Conservation (phyloP, 768 basidiomycete species). For the Tylopilus intermedius region DNA sequence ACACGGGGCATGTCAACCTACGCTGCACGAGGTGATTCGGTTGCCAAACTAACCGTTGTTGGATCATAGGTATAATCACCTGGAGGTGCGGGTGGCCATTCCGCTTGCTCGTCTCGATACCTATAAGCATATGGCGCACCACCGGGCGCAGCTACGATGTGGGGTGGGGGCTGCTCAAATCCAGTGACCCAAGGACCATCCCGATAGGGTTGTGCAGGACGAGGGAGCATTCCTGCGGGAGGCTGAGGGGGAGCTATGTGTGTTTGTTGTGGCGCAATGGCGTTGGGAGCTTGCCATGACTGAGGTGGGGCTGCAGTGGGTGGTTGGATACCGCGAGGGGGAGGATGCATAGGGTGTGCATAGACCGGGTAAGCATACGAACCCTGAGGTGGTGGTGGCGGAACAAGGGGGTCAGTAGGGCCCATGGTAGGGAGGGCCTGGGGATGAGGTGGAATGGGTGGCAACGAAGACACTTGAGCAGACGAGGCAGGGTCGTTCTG, state of each 20-base stretch:
- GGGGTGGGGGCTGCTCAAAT: conserved; percentile 47
- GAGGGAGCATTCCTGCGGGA: conserved; percentile 42
- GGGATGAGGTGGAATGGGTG: conserved; percentile 27
- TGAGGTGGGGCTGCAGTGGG: conserved; percentile 50
- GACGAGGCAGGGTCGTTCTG: conserved; percentile 24
- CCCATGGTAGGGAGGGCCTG: conserved; percentile 26
- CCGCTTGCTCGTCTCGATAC: conserved; percentile 55
- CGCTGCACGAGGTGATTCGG: not conserved
- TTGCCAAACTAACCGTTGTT: conserved; percentile 36
- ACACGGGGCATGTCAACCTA: conserved; percentile 7
- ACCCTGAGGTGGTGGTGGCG: conserved; percentile 27
- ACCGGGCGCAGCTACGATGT: conserved; percentile 44
- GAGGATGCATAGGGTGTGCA: conserved; percentile 36
- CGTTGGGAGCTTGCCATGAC: conserved; percentile 58
- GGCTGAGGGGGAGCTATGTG: conserved; percentile 48
- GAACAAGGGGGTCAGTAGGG: conserved; percentile 27
- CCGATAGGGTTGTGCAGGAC: conserved; percentile 41
- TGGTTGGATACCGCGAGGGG: conserved; percentile 41
- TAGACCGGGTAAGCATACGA: conserved; percentile 33
- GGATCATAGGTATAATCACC: conserved; percentile 54
- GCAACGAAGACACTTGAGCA: conserved; percentile 22
- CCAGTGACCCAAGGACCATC: conserved; percentile 53
- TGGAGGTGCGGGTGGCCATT: conserved; percentile 40
- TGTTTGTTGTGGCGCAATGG: conserved; percentile 62
- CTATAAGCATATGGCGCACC: conserved; percentile 51